Conservation (phyloP, 306 rosid species). For the Cicer arietinum region DNA sequence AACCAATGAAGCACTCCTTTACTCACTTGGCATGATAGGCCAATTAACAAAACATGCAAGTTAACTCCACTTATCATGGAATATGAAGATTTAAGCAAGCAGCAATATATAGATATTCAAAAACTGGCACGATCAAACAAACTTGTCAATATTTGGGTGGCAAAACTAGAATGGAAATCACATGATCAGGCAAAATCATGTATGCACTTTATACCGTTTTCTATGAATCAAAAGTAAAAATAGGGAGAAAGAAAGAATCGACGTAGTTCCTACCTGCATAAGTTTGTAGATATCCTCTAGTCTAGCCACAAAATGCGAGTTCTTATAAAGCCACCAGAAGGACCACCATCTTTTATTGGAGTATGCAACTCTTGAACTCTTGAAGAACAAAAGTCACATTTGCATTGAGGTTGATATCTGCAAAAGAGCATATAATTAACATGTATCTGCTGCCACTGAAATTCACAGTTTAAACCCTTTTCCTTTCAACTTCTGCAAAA, state of each 20-base stretch:
- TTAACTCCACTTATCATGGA: constrained; percentile 11
- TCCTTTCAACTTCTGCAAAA: constrained; percentile 51
- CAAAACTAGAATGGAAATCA: constrained; percentile 32
- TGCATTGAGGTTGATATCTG: constrained; percentile 14
- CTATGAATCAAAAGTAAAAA: constrained; percentile 12
- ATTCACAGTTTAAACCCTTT: constrained; percentile 26
- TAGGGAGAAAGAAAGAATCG: constrained; percentile 20
- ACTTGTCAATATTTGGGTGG: constrained; percentile 4
- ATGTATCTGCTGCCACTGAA: constrained; percentile 28
- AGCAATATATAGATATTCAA: constrained; percentile 8
- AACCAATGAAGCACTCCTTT: constrained; percentile 19
- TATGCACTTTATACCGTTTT: neutral
- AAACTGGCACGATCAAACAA: neutral
- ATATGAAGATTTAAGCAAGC: constrained; percentile 22
- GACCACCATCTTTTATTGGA: constrained; percentile 21
- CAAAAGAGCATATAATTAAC: constrained; percentile 14
- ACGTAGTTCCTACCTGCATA: constrained; percentile 40
- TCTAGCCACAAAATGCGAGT: constrained; percentile 9
- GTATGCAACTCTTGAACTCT: constrained; percentile 19
- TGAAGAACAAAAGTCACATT: constrained; percentile 31
- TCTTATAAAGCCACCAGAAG: constrained; percentile 33
- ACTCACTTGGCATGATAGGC: constrained; percentile 14
- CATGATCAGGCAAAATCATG: constrained; percentile 14
- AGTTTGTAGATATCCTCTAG: constrained; percentile 28
- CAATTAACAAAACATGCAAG: constrained; percentile 26